Base-by-base conservation (phyloP, 441 rosid genomes). In the Pelargonium cotyledonis region DNA sequence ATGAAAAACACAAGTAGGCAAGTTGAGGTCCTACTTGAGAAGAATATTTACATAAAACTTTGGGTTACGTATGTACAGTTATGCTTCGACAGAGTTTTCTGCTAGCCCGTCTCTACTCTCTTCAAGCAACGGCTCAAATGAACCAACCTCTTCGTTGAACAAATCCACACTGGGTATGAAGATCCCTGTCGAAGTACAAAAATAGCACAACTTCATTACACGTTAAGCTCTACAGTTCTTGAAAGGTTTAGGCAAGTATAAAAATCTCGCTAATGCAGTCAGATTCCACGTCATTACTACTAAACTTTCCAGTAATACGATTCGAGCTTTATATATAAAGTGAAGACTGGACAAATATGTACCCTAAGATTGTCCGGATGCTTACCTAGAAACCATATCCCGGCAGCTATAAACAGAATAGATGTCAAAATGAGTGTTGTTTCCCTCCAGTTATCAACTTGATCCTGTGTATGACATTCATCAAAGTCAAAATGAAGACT, bases 341-440 rank as follows among this genome's bases (percentile, higher is more conserved):
- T 46, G 51, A 21, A 19, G 18, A 65, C 44, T 44, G 11, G 11
- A 15, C 51, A 46, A 46, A 40, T 3, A 15, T 40, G 46, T 14
- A 40, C 3, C 46, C 47, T 16, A 63, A 9, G 14, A 5, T 41
- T 19, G 21, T 38, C 44, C 12, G n/a, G 44, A 18, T 51, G 44
- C 67, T 76, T 70, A 84, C 94, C 94, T 69, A 80, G 77, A 19
- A 80, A 77, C 91, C 94, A 86, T 67, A 86, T 78, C 53, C 75
- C 77, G 63, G 94, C 85, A 10, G 94, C 85, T 16, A 83, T 79
- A 73, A 88, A 85, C 80, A 88, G 72, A 65, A 88, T 53, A 73
- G 88, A 81, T 8, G 94, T 88, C 62, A 88, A 77, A 55, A 80
- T 79, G 72, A 86, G 91, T 40, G 94, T 68, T 26, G 89, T 86